Conservation (phyloP, 2,329 filamentous ascomycete genomes). For the Laburnicola sp. region DNA sequence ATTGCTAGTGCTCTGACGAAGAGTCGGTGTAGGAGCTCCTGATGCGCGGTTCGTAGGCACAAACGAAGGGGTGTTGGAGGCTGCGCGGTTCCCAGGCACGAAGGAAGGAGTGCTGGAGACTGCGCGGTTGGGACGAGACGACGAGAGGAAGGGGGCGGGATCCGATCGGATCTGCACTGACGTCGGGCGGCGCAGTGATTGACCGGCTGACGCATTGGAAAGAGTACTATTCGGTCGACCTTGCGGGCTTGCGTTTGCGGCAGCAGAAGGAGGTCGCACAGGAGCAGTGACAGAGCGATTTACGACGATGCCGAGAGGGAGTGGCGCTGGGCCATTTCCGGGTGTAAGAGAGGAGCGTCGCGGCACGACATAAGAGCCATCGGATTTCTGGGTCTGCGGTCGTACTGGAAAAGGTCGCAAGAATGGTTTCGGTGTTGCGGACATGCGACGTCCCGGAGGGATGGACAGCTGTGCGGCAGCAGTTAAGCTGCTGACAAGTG, state of each 20-base stretch:
- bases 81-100: too few species aligned
- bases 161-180: conserved; percentile 51
- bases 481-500: conserved; percentile 19
- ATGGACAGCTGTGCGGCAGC: conserved; percentile 8
- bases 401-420: conserved; percentile 43
- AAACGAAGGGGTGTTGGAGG: too few species aligned
- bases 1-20: conserved; percentile 27
- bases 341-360: conserved; percentile 34
- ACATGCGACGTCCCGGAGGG: conserved; percentile 28
- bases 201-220: conserved; percentile 16
- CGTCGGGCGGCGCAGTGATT: conserved; percentile 46
- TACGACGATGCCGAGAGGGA: conserved; percentile 29
- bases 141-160: conserved; percentile 49
- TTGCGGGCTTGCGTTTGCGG: conserved; percentile 14
- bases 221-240: conserved; percentile 17
- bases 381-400: conserved; percentile 34
- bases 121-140: conserved; percentile 36
- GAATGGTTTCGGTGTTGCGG: conserved; percentile 41
- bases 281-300: conserved; percentile 41
- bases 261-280: conserved; percentile 19
- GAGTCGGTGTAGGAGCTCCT: conserved; percentile 8
- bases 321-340: conserved; percentile 24
- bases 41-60: conserved; percentile 29
- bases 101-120: conserved; percentile 39
- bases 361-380: conserved; percentile 29